Conservation (phyloP, 257 asterid genomes). For the Prunella vulgaris region DNA sequence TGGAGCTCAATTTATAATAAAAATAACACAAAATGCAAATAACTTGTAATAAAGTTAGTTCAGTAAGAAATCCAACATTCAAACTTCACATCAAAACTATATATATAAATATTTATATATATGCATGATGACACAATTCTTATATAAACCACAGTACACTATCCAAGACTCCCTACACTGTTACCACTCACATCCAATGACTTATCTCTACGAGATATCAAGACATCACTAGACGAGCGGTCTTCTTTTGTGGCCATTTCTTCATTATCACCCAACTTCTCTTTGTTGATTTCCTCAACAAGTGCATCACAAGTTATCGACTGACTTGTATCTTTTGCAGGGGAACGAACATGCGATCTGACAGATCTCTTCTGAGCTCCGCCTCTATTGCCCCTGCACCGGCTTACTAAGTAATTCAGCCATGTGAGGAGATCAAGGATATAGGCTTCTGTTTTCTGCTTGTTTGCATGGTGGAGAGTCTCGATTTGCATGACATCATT, state of each 20-base stretch:
- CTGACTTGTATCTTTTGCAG: conserved; percentile 10
- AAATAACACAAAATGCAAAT: too few relatives aligned
- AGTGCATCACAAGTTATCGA: neutral
- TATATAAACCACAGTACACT: neutral
- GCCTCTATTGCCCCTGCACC: conserved; percentile 31
- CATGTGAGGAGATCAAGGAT: conserved; percentile 59
- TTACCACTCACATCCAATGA: conserved; percentile 17
- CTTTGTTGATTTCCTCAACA: conserved; percentile 3
- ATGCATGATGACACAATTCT: conserved; percentile 4
- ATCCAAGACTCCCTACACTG: conserved; percentile 12
- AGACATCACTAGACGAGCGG: neutral
- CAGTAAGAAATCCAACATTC: neutral
- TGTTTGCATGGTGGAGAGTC: conserved; percentile 71
- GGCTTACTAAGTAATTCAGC: conserved; percentile 59
- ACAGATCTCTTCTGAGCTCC: conserved; percentile 14
- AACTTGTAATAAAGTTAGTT: too few relatives aligned
- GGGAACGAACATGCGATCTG: conserved; percentile 14
- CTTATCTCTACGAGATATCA: conserved; percentile 19
- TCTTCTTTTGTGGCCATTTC: neutral
- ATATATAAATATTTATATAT: neutral
- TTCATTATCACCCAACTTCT: neutral
- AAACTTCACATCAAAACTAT: neutral
- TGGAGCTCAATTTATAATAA: too few relatives aligned
- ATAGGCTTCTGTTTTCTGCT: conserved; percentile 54
- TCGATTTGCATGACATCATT: conserved; percentile 55